Evolutionary conservation across 2,329 filamentous ascomycete genomes (phyloP).

Genomic region (Phaeoacremonium minimum): DNA sequence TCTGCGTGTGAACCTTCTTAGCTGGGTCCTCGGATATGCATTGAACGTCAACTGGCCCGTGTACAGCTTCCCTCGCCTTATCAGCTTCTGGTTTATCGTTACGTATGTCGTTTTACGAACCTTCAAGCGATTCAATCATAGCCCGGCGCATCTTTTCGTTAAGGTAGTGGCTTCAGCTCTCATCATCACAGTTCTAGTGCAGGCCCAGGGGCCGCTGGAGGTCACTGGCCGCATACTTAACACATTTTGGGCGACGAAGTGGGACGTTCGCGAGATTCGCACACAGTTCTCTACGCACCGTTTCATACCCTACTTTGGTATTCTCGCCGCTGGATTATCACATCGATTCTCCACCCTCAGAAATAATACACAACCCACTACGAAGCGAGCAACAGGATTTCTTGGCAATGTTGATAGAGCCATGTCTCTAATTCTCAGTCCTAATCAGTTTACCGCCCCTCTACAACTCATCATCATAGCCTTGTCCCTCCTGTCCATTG

Average conservation of each 20-base stretch:
- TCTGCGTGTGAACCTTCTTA: conserved; percentile 53
- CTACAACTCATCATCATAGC: conserved; percentile 32
- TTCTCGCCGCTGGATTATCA: not conserved
- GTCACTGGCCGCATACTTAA: conserved; percentile 2
- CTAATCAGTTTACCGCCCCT: conserved; percentile 25
- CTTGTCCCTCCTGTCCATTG: conserved; percentile 17
- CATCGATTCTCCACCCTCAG: not conserved
- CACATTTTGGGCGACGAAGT: not conserved
- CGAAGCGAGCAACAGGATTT: not conserved
- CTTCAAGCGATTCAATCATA: conserved; percentile 34
- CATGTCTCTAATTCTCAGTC: conserved; percentile 7
- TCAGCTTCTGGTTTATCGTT: conserved; percentile 59
- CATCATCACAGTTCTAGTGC: conserved; percentile 6
- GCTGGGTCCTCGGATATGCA: conserved; percentile 45
- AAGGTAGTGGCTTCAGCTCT: conserved; percentile 43
- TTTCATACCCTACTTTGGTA: conserved; percentile 6
- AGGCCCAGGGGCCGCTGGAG: conserved; percentile 1
- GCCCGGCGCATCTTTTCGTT: conserved; percentile 31
- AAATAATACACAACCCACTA: not conserved
- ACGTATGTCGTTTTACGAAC: conserved; percentile 47
- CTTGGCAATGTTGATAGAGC: conserved; percentile 3
- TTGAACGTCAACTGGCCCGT: conserved; percentile 51
- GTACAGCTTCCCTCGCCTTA: conserved; percentile 56
- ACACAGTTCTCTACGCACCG: conserved; percentile 2
- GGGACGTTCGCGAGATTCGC: conserved; percentile 2